These are phyloP conservation scores for Dioscorea alata DNA, from an alignment of 106 monocot species.

Conservation along the genomic window DNA sequence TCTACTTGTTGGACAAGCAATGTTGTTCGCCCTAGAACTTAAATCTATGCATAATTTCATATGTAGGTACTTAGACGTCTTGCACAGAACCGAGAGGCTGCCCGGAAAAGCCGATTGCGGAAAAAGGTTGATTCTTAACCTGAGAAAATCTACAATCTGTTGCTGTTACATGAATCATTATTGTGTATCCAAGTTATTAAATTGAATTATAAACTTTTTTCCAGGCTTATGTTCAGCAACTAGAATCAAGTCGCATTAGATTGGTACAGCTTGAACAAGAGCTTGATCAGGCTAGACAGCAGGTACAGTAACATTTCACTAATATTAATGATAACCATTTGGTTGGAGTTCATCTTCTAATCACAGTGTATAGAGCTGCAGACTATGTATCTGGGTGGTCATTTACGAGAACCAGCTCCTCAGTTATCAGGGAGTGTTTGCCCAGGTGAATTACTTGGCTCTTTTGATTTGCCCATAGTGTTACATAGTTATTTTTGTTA, in stretches of 20 bases:
- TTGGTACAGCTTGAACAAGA: constrained; percentile 73
- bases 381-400: constrained; percentile 41
- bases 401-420: constrained; percentile 42
- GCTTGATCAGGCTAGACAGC: constrained; percentile 50
- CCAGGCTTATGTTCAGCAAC: constrained; percentile 90
- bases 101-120: constrained; percentile 76
- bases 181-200: neutral
- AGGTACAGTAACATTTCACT: constrained; percentile 31
- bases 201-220: constrained; percentile 3
- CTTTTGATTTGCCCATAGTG: too few species aligned
- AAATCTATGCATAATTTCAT: neutral
- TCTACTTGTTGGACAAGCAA: neutral
- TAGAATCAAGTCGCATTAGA: constrained; percentile 82
- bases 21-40: neutral
- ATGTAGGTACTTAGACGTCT: constrained; percentile 70
- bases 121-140: constrained; percentile 56
- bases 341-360: neutral
- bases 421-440: constrained; percentile 43
- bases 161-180: neutral
- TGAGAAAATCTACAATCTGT: neutral
- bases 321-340: too few species aligned
- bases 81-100: constrained; percentile 96
- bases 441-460: constrained; percentile 35
- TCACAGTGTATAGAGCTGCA: constrained; percentile 13
- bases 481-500: too few species aligned